Conservation (phyloP, 176 grass and related monocot genomes). For the Eleusine coracana region DNA sequence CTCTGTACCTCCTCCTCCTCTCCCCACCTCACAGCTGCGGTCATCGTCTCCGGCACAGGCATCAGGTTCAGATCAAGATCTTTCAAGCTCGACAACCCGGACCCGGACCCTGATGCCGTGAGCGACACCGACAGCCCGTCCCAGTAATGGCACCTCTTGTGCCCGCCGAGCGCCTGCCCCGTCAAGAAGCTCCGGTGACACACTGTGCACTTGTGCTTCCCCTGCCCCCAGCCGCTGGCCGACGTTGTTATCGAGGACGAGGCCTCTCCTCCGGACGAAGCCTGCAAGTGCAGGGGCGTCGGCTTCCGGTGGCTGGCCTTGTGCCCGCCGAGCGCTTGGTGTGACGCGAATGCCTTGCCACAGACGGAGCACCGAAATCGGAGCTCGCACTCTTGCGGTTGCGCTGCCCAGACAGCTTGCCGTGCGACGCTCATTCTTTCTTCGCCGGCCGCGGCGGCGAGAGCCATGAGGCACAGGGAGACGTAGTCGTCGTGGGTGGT, state of each 20-base stretch:
- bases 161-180: slow-evolving; percentile 86
- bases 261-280: slow-evolving; percentile 10
- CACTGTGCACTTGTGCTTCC: slow-evolving; percentile 61
- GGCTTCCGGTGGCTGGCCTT: slow-evolving; percentile 80
- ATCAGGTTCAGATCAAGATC: slow-evolving; percentile 66
- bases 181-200: slow-evolving; percentile 65
- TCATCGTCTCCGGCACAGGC: slow-evolving; percentile 23
- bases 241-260: neutral
- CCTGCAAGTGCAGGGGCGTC: neutral
- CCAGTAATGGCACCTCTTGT: slow-evolving; percentile 86
- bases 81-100: slow-evolving; percentile 40
- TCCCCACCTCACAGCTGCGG: slow-evolving; percentile 34
- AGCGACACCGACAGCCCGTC: slow-evolving; percentile 59
- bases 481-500: slow-evolving; percentile 66
- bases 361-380: slow-evolving; percentile 70
- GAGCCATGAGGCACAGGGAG: slow-evolving; percentile 55
- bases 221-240: neutral
- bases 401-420: neutral
- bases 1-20: slow-evolving; percentile 80
- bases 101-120: slow-evolving; percentile 30
- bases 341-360: slow-evolving; percentile 67
- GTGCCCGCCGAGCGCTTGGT: slow-evolving; percentile 86
- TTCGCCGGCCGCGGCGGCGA: slow-evolving; percentile 25
- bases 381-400: slow-evolving; percentile 29
- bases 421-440: neutral